Base-by-base conservation (phyloP, 2,329 filamentous ascomycete genomes). In the Calonectria montana region DNA sequence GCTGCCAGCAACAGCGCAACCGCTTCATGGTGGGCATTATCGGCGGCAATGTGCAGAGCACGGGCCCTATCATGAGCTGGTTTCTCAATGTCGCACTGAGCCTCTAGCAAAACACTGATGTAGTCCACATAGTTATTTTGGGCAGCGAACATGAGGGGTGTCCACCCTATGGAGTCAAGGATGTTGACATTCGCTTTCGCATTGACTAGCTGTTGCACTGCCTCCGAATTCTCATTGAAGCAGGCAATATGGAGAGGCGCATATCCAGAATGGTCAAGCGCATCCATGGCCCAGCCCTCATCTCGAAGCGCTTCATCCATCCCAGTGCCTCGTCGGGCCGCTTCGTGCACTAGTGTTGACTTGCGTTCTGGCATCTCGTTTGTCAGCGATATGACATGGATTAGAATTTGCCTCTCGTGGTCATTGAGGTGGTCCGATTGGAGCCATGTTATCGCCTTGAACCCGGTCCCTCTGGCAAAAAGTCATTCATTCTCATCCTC, bases 181-280 rank as follows among this genome's bases (percentile, higher is more conserved):
- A 37, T 12, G 0, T 74, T 64, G 13, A 71, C 0, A 2, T 78
- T 8, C 2, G 73, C 71, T 0, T 63, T 62, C 10, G 62, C 73
- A 0, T 5, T 31, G 0, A 74, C 50, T 21, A 78, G 25, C 8
- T 72, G 31, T 29, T 65, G 39, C 0, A 74, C 9, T 15, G 29
- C 66, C 0, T 45, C 7, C 0, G 18, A 1, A 1, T 73, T 45
- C 3, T 18, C 3, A 0, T 0, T 0, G 0, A 0, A 0, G 1
- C 21, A 0, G 1, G 73, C 57, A 0, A 37, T 0, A 3, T 74
- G 69, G 0, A 77, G 67, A 0, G 76, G 73, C 0, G 50, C 3
- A 0, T 0, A 0, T 3, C 71, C 76, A 0, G 0, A 0, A 10
- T 50, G 8, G 16, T 71, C 18, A 0, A 29, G n/a, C n/a, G 69